phyloP scores from a whole-genome alignment of 257 asterid genomes.

The Ajuga chamaepitys region DNA sequence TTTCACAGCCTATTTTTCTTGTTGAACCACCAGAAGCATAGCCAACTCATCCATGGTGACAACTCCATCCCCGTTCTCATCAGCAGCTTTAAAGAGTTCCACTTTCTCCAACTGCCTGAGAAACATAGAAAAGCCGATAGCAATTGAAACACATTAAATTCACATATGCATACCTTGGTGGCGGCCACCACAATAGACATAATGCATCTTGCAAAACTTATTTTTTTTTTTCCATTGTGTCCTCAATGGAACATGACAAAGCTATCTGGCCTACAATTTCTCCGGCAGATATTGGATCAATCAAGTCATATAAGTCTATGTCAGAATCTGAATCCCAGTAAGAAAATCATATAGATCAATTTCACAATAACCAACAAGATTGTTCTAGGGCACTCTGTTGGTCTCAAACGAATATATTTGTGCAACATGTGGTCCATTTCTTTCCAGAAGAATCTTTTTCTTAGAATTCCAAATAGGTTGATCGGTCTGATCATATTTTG shows the following conservation, averaged over 20 bases:
- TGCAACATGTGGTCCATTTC: constrained; percentile 77
- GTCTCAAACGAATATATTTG: constrained; percentile 93
- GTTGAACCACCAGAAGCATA: constrained; percentile 79
- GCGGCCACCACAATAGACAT: constrained; percentile 94
- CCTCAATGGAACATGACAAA: constrained; percentile 91
- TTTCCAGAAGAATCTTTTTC: constrained; percentile 87
- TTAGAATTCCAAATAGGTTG: constrained; percentile 89
- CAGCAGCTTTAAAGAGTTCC: constrained; percentile 92
- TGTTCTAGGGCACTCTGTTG: constrained; percentile 71
- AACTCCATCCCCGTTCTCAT: constrained; percentile 80
- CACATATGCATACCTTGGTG: constrained; percentile 51
- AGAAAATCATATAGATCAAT: constrained; percentile 79
- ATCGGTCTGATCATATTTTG: constrained; percentile 70
- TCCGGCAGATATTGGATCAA: constrained; percentile 58
- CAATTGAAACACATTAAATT: constrained; percentile 9
- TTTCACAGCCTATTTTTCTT: constrained; percentile 58
- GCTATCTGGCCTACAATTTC: constrained; percentile 63
- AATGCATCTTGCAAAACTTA: constrained; percentile 70
- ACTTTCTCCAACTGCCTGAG: constrained; percentile 43
- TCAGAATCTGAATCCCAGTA: constrained; percentile 68
- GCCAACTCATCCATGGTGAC: constrained; percentile 98
- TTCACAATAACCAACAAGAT: constrained; percentile 86
- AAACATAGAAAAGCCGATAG: neutral
- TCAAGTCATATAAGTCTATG: constrained; percentile 41
- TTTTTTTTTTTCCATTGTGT: constrained; percentile 92